Evolutionary conservation across 2,329 filamentous ascomycete species (phyloP).

Genomic region (Pochonia chlamydosporia): DNA sequence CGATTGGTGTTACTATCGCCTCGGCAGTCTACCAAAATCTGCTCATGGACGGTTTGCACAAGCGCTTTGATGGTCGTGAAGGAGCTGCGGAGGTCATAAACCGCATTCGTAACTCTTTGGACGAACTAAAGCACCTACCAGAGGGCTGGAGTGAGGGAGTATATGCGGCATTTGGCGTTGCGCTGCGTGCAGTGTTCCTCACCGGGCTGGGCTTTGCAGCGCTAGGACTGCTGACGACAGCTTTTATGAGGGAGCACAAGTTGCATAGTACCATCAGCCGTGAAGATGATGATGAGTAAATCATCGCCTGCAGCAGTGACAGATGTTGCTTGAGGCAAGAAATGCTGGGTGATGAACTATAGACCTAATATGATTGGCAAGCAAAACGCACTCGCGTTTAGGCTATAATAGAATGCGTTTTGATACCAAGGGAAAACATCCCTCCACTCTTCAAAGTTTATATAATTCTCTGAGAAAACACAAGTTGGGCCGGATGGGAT

Average conservation of each 20-base stretch:
- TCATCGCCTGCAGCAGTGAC: too few relatives aligned
- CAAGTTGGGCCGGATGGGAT: too few relatives aligned
- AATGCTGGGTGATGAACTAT: too few relatives aligned
- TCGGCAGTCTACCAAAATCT: constrained; percentile 73
- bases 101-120: constrained; percentile 60
- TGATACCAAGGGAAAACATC: too few relatives aligned
- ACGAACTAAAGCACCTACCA: constrained; percentile 59
- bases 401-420: too few relatives aligned
- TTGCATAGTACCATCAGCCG: constrained; percentile 39
- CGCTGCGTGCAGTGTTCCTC: constrained; percentile 63
- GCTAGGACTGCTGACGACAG: constrained; percentile 48
- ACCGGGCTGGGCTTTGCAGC: constrained; percentile 53
- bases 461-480: too few relatives aligned
- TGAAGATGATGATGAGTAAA: background rate
- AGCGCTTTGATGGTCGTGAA: constrained; percentile 53
- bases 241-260: constrained; percentile 66
- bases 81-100: constrained; percentile 57
- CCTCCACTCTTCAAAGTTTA: too few relatives aligned
- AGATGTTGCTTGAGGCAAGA: too few relatives aligned
- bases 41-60: constrained; percentile 53
- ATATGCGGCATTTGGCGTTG: constrained; percentile 60
- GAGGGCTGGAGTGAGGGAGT: constrained; percentile 58
- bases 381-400: too few relatives aligned
- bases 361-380: too few relatives aligned
- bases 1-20: constrained; percentile 38